Evolutionary conservation across 2,329 filamentous ascomycete species (phyloP).

Genomic region (Rhynchosporium agropyri): DNA sequence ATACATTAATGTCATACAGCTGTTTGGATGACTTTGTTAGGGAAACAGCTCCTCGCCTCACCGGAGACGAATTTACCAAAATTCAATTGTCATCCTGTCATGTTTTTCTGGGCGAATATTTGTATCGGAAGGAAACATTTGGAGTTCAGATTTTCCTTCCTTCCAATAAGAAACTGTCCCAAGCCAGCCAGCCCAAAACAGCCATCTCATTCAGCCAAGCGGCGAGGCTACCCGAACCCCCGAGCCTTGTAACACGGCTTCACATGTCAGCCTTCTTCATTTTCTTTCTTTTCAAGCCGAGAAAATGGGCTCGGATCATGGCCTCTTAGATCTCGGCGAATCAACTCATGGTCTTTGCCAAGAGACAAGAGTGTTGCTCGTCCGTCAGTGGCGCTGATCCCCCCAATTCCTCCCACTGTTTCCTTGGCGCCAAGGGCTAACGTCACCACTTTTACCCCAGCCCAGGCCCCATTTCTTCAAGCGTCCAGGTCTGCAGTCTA

Average conservation of each 20-base stretch:
- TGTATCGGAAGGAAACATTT: too few relatives aligned
- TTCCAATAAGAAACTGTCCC: too few relatives aligned
- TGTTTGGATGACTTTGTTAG: too few relatives aligned
- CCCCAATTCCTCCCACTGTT: slow-evolving; percentile 9
- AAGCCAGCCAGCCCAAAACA: too few relatives aligned
- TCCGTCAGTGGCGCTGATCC: slow-evolving; percentile 13
- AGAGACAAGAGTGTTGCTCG: not conserved
- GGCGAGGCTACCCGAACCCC: not conserved
- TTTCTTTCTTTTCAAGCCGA: not conserved
- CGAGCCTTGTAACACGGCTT: not conserved
- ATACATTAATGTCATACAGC: too few relatives aligned
- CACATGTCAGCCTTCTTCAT: not conserved
- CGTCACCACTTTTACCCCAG: slow-evolving; percentile 22
- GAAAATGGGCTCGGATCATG: not conserved
- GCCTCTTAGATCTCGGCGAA: not conserved
- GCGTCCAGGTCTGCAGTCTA: not conserved
- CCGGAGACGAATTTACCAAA: too few relatives aligned
- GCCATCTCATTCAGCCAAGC: too few relatives aligned
- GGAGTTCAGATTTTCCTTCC: too few relatives aligned
- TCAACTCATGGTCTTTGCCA: not conserved
- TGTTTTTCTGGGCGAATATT: too few relatives aligned
- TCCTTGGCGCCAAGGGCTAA: slow-evolving; percentile 11
- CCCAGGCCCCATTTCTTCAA: slow-evolving; percentile 1
- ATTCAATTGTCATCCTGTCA: too few relatives aligned
- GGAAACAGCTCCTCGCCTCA: too few relatives aligned